Base-by-base conservation (phyloP, 768 basidiomycete species). In the Leccinum truebloodii region DNA sequence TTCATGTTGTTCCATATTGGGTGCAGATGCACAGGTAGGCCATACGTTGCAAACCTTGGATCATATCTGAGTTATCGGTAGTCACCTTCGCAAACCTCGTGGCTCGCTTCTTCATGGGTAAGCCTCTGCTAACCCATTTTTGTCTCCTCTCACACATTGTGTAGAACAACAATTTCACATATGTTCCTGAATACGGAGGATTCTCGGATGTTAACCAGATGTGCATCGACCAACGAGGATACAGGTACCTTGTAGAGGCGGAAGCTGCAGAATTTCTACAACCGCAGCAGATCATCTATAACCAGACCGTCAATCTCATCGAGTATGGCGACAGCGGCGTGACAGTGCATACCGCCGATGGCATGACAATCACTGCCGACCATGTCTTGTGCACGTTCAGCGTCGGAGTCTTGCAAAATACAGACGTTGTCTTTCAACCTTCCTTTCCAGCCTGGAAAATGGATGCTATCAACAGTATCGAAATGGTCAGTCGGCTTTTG, bases 331-430 rank as follows among this genome's bases (percentile, higher is more conserved):
- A 65, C n/a, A 60, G 75, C 20, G 75, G 80, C 3, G 85, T 85
- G 16, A 73, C 69, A 1, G 80, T 90, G 34, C 75, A 76, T 16
- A 74, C 86, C 30, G 63, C 71, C 1, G 73, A 79, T 58, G 85
- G 83, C 1, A 61, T 71, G 34, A 72, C 46, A 2, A 65, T 88
- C 24, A 74, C 70, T 14, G 86, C 80, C 14, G 81, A 87, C 55
- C 84, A 86, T 67, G 86, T 82, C 3, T 67, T 90, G 30, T 83
- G 82, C 62, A 89, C 88, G 0, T 89, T 89, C 73, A 88, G 87
- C 61, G 69, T 87, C 2, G 88, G 88, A 0, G 88, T 90, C 7
- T 74, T 90, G 57, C 88, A 90, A 72, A 77, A 86, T 58, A 74
- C 79, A 32, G 86, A 88, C 60, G 82, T 89, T 5, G 59, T 55